Evolutionary conservation across 441 rosid species (phyloP).

Genomic region (Theobroma grandiflorum): DNA sequence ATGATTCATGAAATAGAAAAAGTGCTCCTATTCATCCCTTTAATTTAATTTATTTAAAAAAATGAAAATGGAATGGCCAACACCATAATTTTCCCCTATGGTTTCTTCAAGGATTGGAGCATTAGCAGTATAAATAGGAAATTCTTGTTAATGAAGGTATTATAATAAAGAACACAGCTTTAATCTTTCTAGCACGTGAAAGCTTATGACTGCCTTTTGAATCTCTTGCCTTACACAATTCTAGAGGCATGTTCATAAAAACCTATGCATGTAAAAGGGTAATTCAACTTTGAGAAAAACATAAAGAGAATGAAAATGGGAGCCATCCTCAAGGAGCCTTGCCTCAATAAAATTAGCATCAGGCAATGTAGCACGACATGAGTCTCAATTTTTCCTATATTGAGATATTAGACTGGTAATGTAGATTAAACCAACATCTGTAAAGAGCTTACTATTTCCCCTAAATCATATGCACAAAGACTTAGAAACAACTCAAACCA

Average conservation of each 20-base stretch:
- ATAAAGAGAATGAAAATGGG: slow-evolving; percentile 7
- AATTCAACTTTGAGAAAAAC: slow-evolving; percentile 9
- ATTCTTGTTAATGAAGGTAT: not conserved
- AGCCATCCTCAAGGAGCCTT: slow-evolving; percentile 33
- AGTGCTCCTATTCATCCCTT: not conserved
- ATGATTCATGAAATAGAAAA: no score
- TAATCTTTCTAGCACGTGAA: slow-evolving; percentile 90
- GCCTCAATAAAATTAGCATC: slow-evolving; percentile 77
- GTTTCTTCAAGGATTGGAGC: no score
- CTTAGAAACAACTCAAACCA: slow-evolving; percentile 6
- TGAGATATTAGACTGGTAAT: slow-evolving; percentile 95
- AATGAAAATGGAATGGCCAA: no score
- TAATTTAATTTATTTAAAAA: no score
- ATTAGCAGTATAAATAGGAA: not conserved
- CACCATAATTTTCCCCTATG: no score
- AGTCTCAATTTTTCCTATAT: slow-evolving; percentile 80
- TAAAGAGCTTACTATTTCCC: slow-evolving; percentile 89
- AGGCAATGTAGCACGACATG: slow-evolving; percentile 77
- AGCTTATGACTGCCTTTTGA: slow-evolving; percentile 89
- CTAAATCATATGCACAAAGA: slow-evolving; percentile 38
- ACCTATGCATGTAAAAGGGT: slow-evolving; percentile 50
- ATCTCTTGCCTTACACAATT: slow-evolving; percentile 85
- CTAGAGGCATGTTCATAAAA: slow-evolving; percentile 84
- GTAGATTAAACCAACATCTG: slow-evolving; percentile 90
- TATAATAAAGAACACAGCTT: slow-evolving; percentile 51